These are phyloP conservation scores for Pelargonium myrrhifolium DNA, from an alignment of 441 rosid genomes.

Conservation along the genomic window DNA sequence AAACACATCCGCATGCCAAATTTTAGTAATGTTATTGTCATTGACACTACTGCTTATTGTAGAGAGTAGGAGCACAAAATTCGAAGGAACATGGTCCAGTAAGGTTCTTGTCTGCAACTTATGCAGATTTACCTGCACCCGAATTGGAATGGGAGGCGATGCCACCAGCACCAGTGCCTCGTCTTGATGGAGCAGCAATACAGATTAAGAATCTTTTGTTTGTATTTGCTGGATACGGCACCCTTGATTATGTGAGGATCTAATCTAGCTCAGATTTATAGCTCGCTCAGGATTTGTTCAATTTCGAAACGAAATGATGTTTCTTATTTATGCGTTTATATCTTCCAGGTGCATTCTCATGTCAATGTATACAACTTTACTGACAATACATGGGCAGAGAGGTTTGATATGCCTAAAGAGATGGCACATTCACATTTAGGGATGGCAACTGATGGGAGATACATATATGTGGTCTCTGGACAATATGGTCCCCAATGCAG, in stretches of 20 bases:
- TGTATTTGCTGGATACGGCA: constrained; percentile 90
- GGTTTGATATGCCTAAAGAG: constrained; percentile 91
- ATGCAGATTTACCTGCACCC: constrained; percentile 74
- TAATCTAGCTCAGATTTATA: not conserved
- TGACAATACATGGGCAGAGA: constrained; percentile 72
- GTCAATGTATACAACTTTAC: constrained; percentile 79
- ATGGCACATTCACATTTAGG: constrained; percentile 99
- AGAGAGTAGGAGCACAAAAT: no score
- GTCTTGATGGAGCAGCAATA: constrained; percentile 79
- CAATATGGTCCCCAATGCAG: constrained; percentile 95
- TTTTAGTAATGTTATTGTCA: no score
- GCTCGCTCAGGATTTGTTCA: not conserved
- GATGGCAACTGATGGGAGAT: constrained; percentile 93
- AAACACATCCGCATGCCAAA: no score
- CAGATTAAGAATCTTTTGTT: constrained; percentile 68
- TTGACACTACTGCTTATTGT: no score
- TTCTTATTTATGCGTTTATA: constrained; percentile 12
- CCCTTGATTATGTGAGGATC: constrained; percentile 51
- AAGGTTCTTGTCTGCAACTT: constrained; percentile 44
- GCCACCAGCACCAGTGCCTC: constrained; percentile 82
- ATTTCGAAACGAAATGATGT: not conserved
- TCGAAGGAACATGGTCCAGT: no score
- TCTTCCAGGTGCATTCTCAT: constrained; percentile 72
- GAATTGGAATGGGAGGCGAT: constrained; percentile 78
- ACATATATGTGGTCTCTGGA: constrained; percentile 73